Percentiles rank a stretch among this genome's conserved stretches.
Conservation (phyloP, 129 eudicot genomes). For the Escallonia rubra region DNA sequence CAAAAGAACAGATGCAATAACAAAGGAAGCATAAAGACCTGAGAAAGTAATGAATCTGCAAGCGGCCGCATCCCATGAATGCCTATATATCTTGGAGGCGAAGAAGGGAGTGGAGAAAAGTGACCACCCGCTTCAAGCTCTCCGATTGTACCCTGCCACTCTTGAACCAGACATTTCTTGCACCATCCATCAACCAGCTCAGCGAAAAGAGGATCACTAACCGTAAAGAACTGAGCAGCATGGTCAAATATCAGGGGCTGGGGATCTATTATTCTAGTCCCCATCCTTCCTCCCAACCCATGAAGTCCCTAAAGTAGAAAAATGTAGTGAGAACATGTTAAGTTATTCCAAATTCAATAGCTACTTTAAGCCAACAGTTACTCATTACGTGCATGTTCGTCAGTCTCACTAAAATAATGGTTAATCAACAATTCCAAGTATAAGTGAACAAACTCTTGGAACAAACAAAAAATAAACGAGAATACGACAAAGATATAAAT, state of each 20-base stretch:
- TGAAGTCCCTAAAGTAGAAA: conserved; percentile 62
- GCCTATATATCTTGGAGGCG: conserved; percentile 70
- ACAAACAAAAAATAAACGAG: no score
- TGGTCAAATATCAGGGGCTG: conserved; percentile 72
- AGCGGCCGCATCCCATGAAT: conserved; percentile 92
- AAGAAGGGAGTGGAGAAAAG: conserved; percentile 43
- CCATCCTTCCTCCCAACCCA: conserved; percentile 99
- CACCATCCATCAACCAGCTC: conserved; percentile 77
- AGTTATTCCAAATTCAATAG: no score
- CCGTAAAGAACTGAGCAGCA: conserved; percentile 94
- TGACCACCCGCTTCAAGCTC: conserved; percentile 82
- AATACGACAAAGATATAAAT: no score
- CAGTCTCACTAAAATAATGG: neutral
- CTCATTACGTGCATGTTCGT: neutral
- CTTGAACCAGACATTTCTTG: conserved; percentile 55
- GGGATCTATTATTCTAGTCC: conserved; percentile 75
- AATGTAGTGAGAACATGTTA: conserved; percentile 10
- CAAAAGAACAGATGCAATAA: no score
- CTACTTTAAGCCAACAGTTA: neutral
- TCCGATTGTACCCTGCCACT: conserved; percentile 74
- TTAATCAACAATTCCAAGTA: neutral
- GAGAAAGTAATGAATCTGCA: conserved; percentile 83
- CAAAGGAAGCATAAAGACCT: conserved; percentile 29
- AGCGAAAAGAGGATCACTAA: conserved; percentile 59
- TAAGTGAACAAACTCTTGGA: no score